A percentile compares a stretch with the other conserved stretches of the same genome.
phyloP scores from a whole-genome alignment of 1,139 yeast genomes.

The Scheffersomyces parashehatae region DNA sequence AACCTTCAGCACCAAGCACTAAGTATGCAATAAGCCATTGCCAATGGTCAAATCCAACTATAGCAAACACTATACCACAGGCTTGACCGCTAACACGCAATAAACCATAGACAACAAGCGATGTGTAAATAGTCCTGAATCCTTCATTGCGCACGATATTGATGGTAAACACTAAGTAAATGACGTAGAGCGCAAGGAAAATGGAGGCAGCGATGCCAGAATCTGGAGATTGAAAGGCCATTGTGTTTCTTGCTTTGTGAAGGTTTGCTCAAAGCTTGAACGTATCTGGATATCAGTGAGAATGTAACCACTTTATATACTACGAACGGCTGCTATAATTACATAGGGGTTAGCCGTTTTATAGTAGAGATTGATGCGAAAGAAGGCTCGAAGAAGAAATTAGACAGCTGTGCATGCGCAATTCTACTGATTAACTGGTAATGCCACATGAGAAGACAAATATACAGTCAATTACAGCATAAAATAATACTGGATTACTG shows the following conservation, averaged over 20 bases:
- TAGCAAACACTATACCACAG: slow-evolving; percentile 36
- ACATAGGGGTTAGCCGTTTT: too few species aligned
- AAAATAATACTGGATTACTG: too few species aligned
- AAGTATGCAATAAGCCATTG: slow-evolving; percentile 41
- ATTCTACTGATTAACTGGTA: too few species aligned
- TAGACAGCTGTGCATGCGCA: too few species aligned
- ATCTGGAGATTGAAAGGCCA: slow-evolving; percentile 16
- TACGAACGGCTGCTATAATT: too few species aligned
- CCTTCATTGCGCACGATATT: slow-evolving; percentile 22
- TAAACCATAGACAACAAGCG: slow-evolving; percentile 27
- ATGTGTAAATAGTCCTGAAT: slow-evolving; percentile 20
- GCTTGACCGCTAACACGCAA: slow-evolving; percentile 36
- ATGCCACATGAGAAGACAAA: too few species aligned
- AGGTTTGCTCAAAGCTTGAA: background rate
- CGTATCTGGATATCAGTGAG: too few species aligned
- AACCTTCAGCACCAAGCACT: slow-evolving; percentile 42
- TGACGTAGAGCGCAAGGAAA: slow-evolving; percentile 26
- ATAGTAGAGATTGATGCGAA: too few species aligned
- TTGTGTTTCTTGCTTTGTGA: background rate
- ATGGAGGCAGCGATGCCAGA: slow-evolving; percentile 39
- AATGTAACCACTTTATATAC: too few species aligned
- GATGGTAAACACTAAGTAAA: slow-evolving; percentile 19
- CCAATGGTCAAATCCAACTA: slow-evolving; percentile 25
- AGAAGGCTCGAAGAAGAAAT: too few species aligned
- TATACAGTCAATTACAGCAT: too few species aligned